These are phyloP conservation scores for Phytophthora aleatoria DNA, from an alignment of 352 stramenopile genomes.

Conservation along the genomic window DNA sequence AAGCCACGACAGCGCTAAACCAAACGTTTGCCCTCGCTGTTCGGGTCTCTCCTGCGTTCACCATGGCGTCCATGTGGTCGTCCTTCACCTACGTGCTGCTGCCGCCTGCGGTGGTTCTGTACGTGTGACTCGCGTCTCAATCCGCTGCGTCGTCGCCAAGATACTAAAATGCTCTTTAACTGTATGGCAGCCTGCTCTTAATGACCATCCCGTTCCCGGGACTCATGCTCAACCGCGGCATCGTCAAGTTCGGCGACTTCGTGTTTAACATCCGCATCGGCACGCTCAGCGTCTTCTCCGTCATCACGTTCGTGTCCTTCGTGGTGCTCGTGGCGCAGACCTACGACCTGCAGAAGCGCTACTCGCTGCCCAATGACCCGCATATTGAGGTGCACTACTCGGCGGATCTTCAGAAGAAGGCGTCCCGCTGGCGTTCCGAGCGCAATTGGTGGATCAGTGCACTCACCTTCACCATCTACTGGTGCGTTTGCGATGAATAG, in stretches of 20 bases:
- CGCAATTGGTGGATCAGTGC: slow-evolving; percentile 89
- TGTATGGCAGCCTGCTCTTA: slow-evolving; percentile 57
- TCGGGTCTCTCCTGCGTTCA: background rate
- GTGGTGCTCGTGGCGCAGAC: slow-evolving; percentile 71
- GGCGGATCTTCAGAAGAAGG: slow-evolving; percentile 82
- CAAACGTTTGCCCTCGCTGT: background rate
- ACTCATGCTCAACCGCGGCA: slow-evolving; percentile 58
- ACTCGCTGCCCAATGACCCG: slow-evolving; percentile 34
- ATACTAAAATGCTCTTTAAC: slow-evolving; percentile 12
- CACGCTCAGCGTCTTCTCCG: slow-evolving; percentile 70
- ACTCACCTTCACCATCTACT: slow-evolving; percentile 87
- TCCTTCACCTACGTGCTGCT: slow-evolving; percentile 82
- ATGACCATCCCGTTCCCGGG: slow-evolving; percentile 81
- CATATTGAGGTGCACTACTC: slow-evolving; percentile 64
- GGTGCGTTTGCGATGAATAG: slow-evolving; percentile 35
- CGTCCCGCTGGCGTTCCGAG: slow-evolving; percentile 74
- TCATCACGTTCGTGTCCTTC: slow-evolving; percentile 81
- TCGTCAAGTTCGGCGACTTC: slow-evolving; percentile 76
- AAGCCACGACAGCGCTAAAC: background rate
- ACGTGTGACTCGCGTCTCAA: slow-evolving; percentile 21
- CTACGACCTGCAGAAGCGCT: slow-evolving; percentile 83
- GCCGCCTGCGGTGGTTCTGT: slow-evolving; percentile 80
- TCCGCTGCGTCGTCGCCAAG: background rate
- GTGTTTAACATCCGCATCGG: slow-evolving; percentile 79
- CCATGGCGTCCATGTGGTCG: slow-evolving; percentile 74